Evolutionary conservation across 1,284 basidiomycete species (phyloP).

Genomic region (Sporisorium iseilematis-ciliati): DNA sequence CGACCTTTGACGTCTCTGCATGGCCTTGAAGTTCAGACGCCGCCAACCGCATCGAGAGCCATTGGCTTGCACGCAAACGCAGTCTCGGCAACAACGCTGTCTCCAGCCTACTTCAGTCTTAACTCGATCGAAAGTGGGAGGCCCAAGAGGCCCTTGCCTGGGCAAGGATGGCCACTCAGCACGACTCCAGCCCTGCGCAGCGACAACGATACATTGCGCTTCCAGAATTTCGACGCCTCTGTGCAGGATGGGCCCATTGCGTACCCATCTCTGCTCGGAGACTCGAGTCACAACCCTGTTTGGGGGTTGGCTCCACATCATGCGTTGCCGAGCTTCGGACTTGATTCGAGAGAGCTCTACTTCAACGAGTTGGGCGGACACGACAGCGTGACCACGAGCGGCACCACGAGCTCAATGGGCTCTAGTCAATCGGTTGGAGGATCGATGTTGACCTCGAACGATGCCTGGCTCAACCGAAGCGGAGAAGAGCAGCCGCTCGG

Average conservation of each 20-base stretch:
- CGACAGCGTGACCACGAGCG: neutral
- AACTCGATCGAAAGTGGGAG: neutral
- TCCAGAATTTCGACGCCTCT: neutral
- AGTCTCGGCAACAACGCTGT: neutral
- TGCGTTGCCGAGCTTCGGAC: neutral
- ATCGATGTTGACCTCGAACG: conserved; percentile 4
- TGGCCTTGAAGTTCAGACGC: neutral
- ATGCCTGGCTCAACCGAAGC: conserved; percentile 11
- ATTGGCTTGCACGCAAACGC: neutral
- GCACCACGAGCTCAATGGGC: conserved; percentile 10
- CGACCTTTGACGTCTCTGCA: too few relatives aligned
- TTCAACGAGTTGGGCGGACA: neutral
- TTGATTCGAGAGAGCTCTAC: neutral
- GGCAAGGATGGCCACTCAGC: neutral
- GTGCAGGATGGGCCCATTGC: neutral
- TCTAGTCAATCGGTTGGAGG: conserved; percentile 24
- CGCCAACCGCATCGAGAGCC: neutral
- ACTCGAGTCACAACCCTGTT: conserved; percentile 8
- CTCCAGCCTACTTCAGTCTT: neutral
- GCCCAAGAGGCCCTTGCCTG: neutral
- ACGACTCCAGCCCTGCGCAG: neutral
- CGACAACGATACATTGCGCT: neutral
- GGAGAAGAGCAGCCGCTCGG: neutral
- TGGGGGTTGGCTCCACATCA: conserved; percentile 9
- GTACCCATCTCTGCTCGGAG: neutral